Evolutionary conservation across 768 basidiomycete genomes (phyloP), one percentile per base, ranked within the genome.

Genomic region (Termitomyces sp.): DNA sequence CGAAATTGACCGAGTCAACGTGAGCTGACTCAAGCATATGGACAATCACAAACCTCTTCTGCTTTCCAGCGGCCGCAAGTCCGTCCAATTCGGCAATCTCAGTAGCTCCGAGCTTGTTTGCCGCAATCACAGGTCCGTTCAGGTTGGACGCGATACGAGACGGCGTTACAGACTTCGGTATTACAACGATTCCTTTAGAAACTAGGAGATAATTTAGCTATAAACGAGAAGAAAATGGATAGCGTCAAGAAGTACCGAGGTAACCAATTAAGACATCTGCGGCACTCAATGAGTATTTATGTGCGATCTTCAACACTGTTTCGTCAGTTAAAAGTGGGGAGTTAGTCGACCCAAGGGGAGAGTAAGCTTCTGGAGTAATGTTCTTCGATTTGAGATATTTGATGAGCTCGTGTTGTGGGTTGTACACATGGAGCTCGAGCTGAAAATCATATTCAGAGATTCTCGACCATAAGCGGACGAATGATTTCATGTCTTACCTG

Each of bases 81-180:
- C 72, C 74, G 64, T 89, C 86, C 20, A 89, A 77, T 51, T 66
- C 66, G 57, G 73, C 77, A 59, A 88, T 71, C 59, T 89, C 88
- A 57, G 72, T 73, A 36, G 74, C 58, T 20, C 74, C 73, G 28
- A 88, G 70, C 62, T 77, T 81, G 50, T 71, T 69, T 41, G 70
- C 65, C 3, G 81, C 84, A 28, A 66, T 65, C 24, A 83, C 48
- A 18, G 84, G 70, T 28, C 86, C 86, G 12, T 68, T 71, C 51
- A 84, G 66, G 68, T 88, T 88, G 3, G 80, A 70, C 20, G 76
- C 72, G 68, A 93, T 90, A 54, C 91, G 84, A 34, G 77, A 68
- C 29, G 83, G 80, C 1, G 81, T 93, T 37, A 93, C 87, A 6
- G 88, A 90, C 72, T 92, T 93, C 2, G 92, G 84, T 36, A 95